Base-by-base conservation (phyloP, 2,329 filamentous ascomycete species). In the Decorospora gaudefroyi region DNA sequence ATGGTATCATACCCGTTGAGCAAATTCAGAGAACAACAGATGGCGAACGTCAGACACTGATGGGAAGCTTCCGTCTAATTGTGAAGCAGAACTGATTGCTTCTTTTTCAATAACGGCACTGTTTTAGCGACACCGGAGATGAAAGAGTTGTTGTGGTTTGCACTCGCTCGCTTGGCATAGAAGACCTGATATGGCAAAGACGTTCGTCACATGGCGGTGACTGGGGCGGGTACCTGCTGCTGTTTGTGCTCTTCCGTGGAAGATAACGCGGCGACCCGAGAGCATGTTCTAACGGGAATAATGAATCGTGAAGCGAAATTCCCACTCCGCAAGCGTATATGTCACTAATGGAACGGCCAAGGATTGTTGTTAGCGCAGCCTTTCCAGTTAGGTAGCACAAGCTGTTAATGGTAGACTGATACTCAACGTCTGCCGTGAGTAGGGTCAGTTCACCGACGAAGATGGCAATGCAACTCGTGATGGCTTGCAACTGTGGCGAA, bases 161-260 rank as follows among this genome's bases (percentile, higher is more conserved):
- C 44, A 43, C 17, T 38, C 32, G 35, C 21, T 40, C 18, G 29
- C 53, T 56, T 58, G 47, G 50, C 47, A 46, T 42, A 31, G 39
- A 38, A 43, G 30, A 22, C 42, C 26, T 19, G 11, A 30, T 32
- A 35, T 26, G 8, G 38, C 32, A 22, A 30, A 39, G 41, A 35
- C 46, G 38, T 18, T 23, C 35, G 35, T 59, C 51, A 57, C 47
- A 53, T 57, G 49, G 50, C 27, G 30, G 27, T 41, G 32, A 44
- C 27, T 32, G 30, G 38, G 35, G 37, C 51, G 53, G 58, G 58
- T 61, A 53, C 56, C 52, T 58, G 36, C 31, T 36, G 33, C 32
- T 41, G 33, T 33, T 43, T 47, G 39, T 29, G 27, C 39, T 32
- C 25, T 22, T 11, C 13, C 17, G 13, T 22, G 21, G 22, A 21